Evolutionary conservation across 371 early-diverging fungal genomes (phyloP).

Genomic region (Capillidium heterosporum): DNA sequence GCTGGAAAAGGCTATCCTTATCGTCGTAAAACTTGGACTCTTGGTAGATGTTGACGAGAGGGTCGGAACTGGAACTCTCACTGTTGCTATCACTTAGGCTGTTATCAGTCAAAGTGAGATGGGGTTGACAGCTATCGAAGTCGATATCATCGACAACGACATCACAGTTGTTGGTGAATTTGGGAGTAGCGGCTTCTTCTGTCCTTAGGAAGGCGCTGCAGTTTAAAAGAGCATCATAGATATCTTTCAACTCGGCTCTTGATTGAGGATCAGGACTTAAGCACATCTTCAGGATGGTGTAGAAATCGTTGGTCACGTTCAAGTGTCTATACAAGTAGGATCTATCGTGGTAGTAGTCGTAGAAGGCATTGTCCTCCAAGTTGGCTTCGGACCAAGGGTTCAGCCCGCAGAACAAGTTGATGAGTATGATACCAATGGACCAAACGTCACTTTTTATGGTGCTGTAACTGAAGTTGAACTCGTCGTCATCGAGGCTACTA

Average conservation of each 20-base stretch:
- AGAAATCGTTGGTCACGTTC: not conserved
- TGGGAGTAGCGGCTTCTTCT: too few species aligned
- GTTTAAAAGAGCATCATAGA: not conserved
- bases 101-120: too few species aligned
- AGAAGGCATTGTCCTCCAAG: conserved; percentile 50
- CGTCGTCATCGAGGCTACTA: conserved; percentile 33
- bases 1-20: too few species aligned
- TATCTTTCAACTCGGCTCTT: not conserved
- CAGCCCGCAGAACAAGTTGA: conserved; percentile 52
- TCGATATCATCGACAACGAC: too few species aligned
- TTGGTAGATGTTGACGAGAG: too few species aligned
- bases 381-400: conserved; percentile 70
- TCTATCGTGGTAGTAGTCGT: conserved; percentile 29
- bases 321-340: not conserved
- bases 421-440: conserved; percentile 67
- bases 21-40: too few species aligned
- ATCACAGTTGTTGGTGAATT: too few species aligned
- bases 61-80: too few species aligned
- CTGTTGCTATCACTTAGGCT: too few species aligned
- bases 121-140: too few species aligned
- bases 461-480: conserved; percentile 31
- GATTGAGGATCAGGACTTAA: not conserved
- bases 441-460: conserved; percentile 56
- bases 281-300: not conserved
- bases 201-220: too few species aligned